Conservation (phyloP, 2,329 filamentous ascomycete genomes). For the Drechslerella dactyloides region DNA sequence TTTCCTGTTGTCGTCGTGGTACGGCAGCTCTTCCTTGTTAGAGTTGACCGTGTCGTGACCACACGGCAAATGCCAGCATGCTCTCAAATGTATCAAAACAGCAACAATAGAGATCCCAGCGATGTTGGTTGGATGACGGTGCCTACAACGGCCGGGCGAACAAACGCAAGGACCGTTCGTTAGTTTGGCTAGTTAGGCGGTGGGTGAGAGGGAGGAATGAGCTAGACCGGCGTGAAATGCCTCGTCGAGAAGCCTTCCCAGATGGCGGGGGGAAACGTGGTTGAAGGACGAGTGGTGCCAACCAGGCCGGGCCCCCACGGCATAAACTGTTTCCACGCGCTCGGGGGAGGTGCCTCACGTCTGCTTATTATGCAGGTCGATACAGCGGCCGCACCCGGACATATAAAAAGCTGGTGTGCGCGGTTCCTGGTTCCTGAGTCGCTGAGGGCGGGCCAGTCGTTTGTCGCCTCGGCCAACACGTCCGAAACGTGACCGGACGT, state of each 20-base stretch:
- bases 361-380: conserved; percentile 32
- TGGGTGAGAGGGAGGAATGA: too few species aligned
- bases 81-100: conserved; percentile 25
- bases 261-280: conserved; percentile 50
- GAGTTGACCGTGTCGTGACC: conserved; percentile 16
- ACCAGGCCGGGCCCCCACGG: conserved; percentile 40
- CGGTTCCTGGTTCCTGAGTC: conserved; percentile 49
- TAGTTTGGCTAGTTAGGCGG: too few species aligned
- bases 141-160: background rate
- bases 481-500: conserved; percentile 36
- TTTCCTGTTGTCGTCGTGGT: conserved; percentile 4
- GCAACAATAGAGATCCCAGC: conserved; percentile 9
- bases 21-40: conserved; percentile 18
- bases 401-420: conserved; percentile 21
- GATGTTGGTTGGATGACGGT: conserved; percentile 40
- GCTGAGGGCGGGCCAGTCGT: conserved; percentile 10
- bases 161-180: conserved; percentile 10
- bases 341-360: conserved; percentile 25
- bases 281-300: conserved; percentile 37
- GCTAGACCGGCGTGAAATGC: conserved; percentile 38
- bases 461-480: conserved; percentile 26
- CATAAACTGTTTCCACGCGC: conserved; percentile 38
- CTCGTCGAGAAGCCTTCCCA: conserved; percentile 27
- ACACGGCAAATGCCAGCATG: conserved; percentile 11
- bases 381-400: conserved; percentile 22